phyloP scores from a whole-genome alignment of 2,329 filamentous ascomycete species.

The Proliferodiscus dingleyae region DNA sequence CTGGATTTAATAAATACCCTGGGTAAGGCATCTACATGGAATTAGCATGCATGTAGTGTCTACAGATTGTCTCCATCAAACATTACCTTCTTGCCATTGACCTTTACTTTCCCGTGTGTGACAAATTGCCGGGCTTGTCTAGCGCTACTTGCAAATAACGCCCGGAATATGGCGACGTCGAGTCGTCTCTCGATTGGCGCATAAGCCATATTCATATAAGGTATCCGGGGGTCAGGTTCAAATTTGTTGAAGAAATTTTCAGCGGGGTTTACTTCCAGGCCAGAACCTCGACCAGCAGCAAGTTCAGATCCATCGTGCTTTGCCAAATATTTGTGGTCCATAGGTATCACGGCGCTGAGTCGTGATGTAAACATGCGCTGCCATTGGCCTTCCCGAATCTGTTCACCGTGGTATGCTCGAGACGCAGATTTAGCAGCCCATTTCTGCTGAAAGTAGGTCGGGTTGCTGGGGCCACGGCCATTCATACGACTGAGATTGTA shows the following conservation, averaged over 20 bases:
- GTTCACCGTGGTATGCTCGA: conserved; percentile 89
- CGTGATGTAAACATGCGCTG: conserved; percentile 83
- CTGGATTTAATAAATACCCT: conserved; percentile 90
- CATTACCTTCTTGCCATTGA: conserved; percentile 92
- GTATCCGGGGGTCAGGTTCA: conserved; percentile 50
- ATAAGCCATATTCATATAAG: conserved; percentile 96
- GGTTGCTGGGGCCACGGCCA: conserved; percentile 35
- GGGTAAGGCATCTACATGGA: conserved; percentile 77
- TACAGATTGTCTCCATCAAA: neutral
- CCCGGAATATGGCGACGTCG: conserved; percentile 90
- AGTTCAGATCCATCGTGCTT: conserved; percentile 74
- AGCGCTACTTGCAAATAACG: conserved; percentile 88
- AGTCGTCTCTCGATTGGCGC: conserved; percentile 85
- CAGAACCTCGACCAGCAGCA: conserved; percentile 78
- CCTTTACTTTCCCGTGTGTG: conserved; percentile 85
- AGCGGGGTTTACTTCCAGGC: conserved; percentile 33
- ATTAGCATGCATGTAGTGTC: conserved; percentile 11
- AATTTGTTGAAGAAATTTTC: conserved; percentile 28
- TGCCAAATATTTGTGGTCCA: conserved; percentile 78
- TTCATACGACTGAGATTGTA: conserved; percentile 70
- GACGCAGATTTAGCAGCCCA: conserved; percentile 83
- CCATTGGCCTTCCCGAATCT: conserved; percentile 91
- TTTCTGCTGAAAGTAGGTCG: conserved; percentile 97
- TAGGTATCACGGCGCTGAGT: conserved; percentile 76
- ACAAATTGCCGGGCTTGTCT: conserved; percentile 93